Evolutionary conservation across 495 filamentous ascomycete species (phyloP).

Genomic region (Ascodesmis nigricans): DNA sequence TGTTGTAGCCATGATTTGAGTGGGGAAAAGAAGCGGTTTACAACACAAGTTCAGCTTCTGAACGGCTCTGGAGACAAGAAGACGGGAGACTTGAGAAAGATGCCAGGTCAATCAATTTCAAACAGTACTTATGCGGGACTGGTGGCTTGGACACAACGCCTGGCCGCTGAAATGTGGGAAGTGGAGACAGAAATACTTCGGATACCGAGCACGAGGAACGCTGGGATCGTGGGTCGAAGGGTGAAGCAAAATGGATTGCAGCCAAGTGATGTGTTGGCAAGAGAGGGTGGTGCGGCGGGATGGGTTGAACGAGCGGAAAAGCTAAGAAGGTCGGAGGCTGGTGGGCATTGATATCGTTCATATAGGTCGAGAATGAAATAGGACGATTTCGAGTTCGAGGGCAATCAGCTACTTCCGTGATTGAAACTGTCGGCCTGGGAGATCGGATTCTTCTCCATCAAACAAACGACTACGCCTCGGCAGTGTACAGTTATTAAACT

Average conservation of each 20-base stretch:
- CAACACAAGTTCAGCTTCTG: no score
- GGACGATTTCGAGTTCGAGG: no score
- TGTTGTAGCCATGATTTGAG: constrained; percentile 82
- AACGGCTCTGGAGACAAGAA: constrained; percentile 22
- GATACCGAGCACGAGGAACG: constrained; percentile 79
- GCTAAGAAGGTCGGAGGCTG: constrained; percentile 25
- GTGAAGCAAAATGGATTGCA: constrained; percentile 18
- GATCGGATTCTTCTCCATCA: no score
- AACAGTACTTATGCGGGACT: constrained; percentile 51
- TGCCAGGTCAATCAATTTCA: constrained; percentile 16
- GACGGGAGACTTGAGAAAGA: constrained; percentile 20
- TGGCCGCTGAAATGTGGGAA: constrained; percentile 46
- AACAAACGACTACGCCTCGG: no score
- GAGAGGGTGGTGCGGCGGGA: not conserved
- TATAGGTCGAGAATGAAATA: no score
- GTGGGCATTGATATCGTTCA: no score
- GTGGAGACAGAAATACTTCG: constrained; percentile 60
- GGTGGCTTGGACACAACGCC: constrained; percentile 41
- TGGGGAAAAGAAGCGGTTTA: constrained; percentile 34
- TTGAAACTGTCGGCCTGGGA: no score
- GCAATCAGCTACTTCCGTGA: no score
- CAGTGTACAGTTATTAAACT: no score
- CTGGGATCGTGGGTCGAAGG: constrained; percentile 46
- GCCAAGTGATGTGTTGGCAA: constrained; percentile 21
- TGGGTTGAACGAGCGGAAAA: constrained; percentile 27